A percentile compares a stretch with the other conserved stretches of the same genome.
Conservation (phyloP, 441 rosid genomes). For the Gossypium laxum region DNA sequence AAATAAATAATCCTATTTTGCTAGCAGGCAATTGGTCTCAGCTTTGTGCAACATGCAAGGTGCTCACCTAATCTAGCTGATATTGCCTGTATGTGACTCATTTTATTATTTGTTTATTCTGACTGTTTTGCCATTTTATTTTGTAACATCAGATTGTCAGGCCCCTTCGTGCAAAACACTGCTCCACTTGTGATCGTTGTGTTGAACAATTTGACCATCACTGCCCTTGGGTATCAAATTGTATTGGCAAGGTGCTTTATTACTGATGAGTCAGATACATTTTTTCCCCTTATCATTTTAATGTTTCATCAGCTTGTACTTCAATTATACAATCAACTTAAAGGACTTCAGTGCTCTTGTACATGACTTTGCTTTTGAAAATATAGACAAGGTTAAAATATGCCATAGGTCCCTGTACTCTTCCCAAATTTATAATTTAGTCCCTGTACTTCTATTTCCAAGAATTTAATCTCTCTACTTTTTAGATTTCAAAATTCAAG, state of each 20-base stretch:
- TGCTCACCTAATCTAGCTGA: slow-evolving; percentile 20
- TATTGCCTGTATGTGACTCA: slow-evolving; percentile 3
- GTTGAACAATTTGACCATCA: slow-evolving; percentile 98
- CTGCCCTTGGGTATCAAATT: slow-evolving; percentile 98
- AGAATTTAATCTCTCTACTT: too few relatives aligned
- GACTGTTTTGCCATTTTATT: slow-evolving; percentile 8
- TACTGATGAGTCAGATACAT: slow-evolving; percentile 7
- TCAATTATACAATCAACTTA: neutral
- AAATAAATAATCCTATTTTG: slow-evolving; percentile 82
- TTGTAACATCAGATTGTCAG: slow-evolving; percentile 49
- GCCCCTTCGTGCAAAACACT: slow-evolving; percentile 95
- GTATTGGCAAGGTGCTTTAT: slow-evolving; percentile 80
- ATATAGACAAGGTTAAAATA: neutral
- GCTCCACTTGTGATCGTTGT: slow-evolving; percentile 88
- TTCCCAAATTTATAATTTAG: too few relatives aligned
- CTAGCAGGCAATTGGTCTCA: slow-evolving; percentile 95
- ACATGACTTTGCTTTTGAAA: neutral
- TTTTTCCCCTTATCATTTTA: neutral
- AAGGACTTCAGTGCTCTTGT: neutral
- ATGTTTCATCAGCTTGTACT: neutral
- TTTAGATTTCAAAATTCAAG: too few relatives aligned
- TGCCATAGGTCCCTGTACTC: too few relatives aligned
- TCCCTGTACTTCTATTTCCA: too few relatives aligned
- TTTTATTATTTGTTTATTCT: slow-evolving; percentile 5
- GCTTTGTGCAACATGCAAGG: slow-evolving; percentile 99